Conservation (phyloP, 495 filamentous ascomycete species). For the Aspergillus homomorphus region DNA sequence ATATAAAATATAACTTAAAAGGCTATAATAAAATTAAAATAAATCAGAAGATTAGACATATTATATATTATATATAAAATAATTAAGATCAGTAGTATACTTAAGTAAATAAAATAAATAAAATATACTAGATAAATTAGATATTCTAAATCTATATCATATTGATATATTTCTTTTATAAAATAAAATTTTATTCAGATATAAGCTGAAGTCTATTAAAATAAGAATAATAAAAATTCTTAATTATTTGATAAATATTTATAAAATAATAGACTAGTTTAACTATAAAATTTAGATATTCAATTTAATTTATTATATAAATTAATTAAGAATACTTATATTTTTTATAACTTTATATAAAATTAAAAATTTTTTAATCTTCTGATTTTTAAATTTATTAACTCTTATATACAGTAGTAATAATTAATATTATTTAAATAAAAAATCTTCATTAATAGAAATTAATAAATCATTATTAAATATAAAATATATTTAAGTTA, state of each 20-base stretch:
- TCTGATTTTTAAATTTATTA: too few species aligned
- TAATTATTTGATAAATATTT: background rate
- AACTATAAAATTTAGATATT: background rate
- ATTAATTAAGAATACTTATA: background rate
- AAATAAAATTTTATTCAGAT: too few species aligned
- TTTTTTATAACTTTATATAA: background rate
- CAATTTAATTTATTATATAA: background rate
- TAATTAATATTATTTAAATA: background rate
- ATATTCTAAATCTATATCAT: too few species aligned
- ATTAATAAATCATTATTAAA: conserved; percentile 4
- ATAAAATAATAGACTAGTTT: background rate
- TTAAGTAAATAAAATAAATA: too few species aligned
- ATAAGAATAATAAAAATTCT: conserved; percentile 1
- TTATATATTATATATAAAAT: too few species aligned
- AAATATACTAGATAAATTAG: too few species aligned
- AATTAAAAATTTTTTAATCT: conserved; percentile 3
- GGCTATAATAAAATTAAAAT: background rate
- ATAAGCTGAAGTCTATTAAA: background rate
- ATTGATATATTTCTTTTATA: too few species aligned
- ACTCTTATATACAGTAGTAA: background rate
- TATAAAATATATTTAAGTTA: background rate
- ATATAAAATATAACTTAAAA: conserved; percentile 2
- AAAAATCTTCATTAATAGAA: background rate
- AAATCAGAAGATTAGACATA: background rate
- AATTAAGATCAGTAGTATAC: too few species aligned